Percentiles rank a stretch among this genome's conserved stretches.
These are phyloP conservation scores for Boletus vinaceobasis DNA, from an alignment of 768 basidiomycete species.

Conservation along the genomic window DNA sequence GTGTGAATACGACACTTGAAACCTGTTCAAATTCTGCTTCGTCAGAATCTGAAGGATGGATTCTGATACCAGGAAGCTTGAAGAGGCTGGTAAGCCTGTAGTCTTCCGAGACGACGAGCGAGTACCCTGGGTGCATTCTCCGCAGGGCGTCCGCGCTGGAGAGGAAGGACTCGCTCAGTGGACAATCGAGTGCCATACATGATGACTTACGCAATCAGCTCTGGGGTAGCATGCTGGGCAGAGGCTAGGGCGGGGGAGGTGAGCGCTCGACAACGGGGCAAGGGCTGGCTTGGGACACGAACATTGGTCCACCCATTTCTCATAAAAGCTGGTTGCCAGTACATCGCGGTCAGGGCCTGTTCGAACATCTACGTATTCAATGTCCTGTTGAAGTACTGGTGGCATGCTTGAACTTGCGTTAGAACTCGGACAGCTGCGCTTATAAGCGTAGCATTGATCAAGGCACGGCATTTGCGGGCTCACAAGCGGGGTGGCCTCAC, in stretches of 20 bases:
- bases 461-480: not conserved
- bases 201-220: conserved; percentile 43
- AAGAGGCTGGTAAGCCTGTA: conserved; percentile 45
- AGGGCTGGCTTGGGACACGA: conserved; percentile 5
- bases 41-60: conserved; percentile 45
- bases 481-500: not conserved
- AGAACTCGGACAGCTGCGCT: not conserved
- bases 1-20: conserved; percentile 46
- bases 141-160: conserved; percentile 46
- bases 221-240: conserved; percentile 44
- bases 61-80: conserved; percentile 46
- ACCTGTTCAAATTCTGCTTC: conserved; percentile 47
- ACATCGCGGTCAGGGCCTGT: conserved; percentile 1
- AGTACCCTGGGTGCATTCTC: conserved; percentile 58
- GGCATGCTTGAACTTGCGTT: conserved; percentile 13
- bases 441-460: conserved; percentile 6
- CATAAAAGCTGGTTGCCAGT: conserved; percentile 43
- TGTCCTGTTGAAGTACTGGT: conserved; percentile 12
- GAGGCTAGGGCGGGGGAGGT: conserved; percentile 40
- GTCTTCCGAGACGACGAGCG: conserved; percentile 53
- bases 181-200: not conserved
- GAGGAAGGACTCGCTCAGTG: not conserved
- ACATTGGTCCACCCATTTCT: conserved; percentile 54
- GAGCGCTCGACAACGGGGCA: conserved; percentile 1
- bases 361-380: conserved; percentile 26